Percentiles rank a stretch among this genome's conserved stretches.
phyloP scores from a whole-genome alignment of 257 asterid species.

The Lantana camara region DNA sequence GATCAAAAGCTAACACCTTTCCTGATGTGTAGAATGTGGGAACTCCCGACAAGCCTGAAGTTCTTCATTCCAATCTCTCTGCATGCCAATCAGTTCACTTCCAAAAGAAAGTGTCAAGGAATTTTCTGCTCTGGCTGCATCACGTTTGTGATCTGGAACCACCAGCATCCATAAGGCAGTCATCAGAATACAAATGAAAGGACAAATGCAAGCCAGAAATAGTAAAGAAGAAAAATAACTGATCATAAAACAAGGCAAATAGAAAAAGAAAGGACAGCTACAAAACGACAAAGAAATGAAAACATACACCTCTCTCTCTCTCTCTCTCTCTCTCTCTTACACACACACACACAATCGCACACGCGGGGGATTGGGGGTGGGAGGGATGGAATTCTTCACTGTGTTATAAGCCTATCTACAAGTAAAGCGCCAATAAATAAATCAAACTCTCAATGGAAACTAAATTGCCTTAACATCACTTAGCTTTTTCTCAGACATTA shows the following conservation, averaged over 20 bases:
- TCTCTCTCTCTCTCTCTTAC: not conserved
- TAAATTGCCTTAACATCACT: not conserved
- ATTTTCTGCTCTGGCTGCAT: constrained; percentile 94
- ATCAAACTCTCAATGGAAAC: not conserved
- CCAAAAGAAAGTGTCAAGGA: constrained; percentile 85
- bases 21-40: constrained; percentile 80
- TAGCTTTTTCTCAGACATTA: constrained; percentile 1
- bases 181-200: constrained; percentile 13
- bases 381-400: not conserved
- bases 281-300: too few relatives aligned
- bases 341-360: not conserved
- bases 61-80: constrained; percentile 98
- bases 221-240: constrained; percentile 1
- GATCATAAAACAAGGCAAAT: constrained; percentile 4
- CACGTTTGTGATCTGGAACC: constrained; percentile 84
- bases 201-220: constrained; percentile 3
- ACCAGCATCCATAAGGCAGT: constrained; percentile 28
- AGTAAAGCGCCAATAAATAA: not conserved
- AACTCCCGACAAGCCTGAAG: constrained; percentile 93
- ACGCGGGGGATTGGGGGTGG: too few relatives aligned
- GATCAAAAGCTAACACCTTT: constrained; percentile 57
- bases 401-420: constrained; percentile 3
- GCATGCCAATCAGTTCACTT: constrained; percentile 97
- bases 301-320: too few relatives aligned
- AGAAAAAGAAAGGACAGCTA: not conserved